Conservation (phyloP, 2,329 filamentous ascomycete species). For the Pseudogymnoascus verrucosus region DNA sequence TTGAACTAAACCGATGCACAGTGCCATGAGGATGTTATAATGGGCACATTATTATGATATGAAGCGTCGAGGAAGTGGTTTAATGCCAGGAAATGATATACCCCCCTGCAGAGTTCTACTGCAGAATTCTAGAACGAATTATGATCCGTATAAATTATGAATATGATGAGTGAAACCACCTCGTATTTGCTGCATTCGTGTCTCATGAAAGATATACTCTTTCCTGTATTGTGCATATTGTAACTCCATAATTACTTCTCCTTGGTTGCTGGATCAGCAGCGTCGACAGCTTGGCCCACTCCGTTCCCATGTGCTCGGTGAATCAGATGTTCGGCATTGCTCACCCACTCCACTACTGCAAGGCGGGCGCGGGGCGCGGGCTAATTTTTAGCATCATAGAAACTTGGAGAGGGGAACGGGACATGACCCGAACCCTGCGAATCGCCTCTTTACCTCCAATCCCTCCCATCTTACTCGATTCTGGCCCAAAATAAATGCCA, state of each 20-base stretch:
- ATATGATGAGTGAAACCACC: background rate
- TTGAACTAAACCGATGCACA: background rate
- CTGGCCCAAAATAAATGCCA: background rate
- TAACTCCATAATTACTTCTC: background rate
- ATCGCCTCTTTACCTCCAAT: background rate
- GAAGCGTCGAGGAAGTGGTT: background rate
- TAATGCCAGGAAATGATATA: background rate
- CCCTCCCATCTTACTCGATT: background rate
- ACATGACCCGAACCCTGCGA: slow-evolving; percentile 5
- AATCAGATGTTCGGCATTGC: slow-evolving; percentile 5
- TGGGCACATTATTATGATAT: background rate
- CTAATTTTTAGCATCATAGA: slow-evolving; percentile 7
- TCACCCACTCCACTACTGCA: slow-evolving; percentile 7
- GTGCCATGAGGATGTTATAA: background rate
- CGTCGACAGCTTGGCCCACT: background rate
- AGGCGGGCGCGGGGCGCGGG: background rate
- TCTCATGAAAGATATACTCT: background rate
- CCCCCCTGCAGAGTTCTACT: background rate
- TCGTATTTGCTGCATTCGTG: background rate
- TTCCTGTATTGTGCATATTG: background rate
- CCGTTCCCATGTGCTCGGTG: slow-evolving; percentile 4
- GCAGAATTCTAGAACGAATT: background rate
- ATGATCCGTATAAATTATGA: background rate
- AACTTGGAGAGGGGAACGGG: background rate
- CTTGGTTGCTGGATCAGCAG: background rate